phyloP scores from a whole-genome alignment of 225 moss, liverwort and hornwort genomes.

The Physcomitrium patens region DNA sequence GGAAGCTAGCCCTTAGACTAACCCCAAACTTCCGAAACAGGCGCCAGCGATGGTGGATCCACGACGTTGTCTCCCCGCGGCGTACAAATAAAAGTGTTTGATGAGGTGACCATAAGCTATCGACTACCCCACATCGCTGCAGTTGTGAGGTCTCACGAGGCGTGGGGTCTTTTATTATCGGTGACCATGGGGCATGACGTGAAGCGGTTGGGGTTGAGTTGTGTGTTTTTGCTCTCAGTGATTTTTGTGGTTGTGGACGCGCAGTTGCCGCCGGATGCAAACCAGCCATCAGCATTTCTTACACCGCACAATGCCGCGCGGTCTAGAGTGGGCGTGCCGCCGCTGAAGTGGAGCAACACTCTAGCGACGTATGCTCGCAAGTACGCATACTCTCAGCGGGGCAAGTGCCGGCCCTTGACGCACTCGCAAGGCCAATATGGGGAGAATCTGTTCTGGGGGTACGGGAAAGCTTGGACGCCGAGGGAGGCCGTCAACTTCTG shows the following conservation, averaged over 20 bases:
- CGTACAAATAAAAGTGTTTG: no score
- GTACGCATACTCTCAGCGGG: slow-evolving; percentile 37
- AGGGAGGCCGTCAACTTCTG: slow-evolving; percentile 41
- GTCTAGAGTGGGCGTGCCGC: slow-evolving; percentile 30
- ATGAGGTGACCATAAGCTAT: no score
- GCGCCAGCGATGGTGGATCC: no score
- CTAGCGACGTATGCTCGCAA: slow-evolving; percentile 37
- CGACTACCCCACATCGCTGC: no score
- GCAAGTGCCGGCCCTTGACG: slow-evolving; percentile 33
- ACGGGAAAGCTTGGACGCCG: slow-evolving; percentile 39
- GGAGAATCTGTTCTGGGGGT: slow-evolving; percentile 65
- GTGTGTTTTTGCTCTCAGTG: background rate
- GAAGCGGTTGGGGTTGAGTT: background rate
- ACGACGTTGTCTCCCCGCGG: no score
- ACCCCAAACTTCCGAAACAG: no score
- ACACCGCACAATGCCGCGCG: slow-evolving; percentile 56
- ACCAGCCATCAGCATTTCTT: slow-evolving; percentile 34
- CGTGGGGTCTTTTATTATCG: no score
- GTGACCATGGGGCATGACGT: background rate
- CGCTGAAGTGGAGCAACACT: slow-evolving; percentile 35
- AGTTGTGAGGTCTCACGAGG: no score
- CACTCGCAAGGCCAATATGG: slow-evolving; percentile 51
- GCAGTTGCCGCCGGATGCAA: slow-evolving; percentile 34
- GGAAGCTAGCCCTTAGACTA: no score
- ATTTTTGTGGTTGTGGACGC: slow-evolving; percentile 11